Conservation (phyloP, 163 green algal species). For the Chlamydomonas reinhardtii region DNA sequence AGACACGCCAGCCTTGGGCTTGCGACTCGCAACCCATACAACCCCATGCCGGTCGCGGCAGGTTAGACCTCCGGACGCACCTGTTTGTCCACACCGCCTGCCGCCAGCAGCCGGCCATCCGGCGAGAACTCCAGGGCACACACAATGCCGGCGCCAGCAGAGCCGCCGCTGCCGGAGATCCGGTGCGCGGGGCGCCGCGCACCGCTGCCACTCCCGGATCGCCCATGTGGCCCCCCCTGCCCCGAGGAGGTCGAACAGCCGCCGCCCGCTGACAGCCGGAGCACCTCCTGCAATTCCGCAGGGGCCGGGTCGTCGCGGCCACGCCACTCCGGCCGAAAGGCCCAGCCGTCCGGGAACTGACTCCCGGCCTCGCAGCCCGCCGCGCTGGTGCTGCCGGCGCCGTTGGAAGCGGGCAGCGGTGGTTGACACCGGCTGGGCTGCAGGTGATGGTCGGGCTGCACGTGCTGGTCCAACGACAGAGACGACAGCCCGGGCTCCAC, state of each 20-base stretch:
- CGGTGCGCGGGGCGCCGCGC: too few species aligned
- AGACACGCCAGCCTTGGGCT: too few species aligned
- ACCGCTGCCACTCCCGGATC: neutral
- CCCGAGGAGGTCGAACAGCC: neutral
- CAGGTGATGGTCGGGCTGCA: too few species aligned
- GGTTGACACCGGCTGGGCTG: too few species aligned
- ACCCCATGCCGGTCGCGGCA: too few species aligned
- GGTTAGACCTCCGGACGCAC: too few species aligned
- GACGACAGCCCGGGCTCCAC: too few species aligned
- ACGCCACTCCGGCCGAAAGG: neutral
- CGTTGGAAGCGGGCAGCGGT: too few species aligned
- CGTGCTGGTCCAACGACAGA: too few species aligned
- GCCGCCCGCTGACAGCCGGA: slow-evolving; percentile 7
- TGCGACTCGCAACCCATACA: too few species aligned
- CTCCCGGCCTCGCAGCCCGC: neutral
- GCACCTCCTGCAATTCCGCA: slow-evolving; percentile 4
- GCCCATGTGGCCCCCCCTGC: neutral
- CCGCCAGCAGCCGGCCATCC: slow-evolving; percentile 66
- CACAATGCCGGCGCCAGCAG: slow-evolving; percentile 66
- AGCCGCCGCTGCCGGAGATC: neutral
- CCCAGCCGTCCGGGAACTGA: slow-evolving; percentile 6
- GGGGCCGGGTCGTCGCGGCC: neutral
- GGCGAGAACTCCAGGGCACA: slow-evolving; percentile 75
- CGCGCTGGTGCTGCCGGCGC: too few species aligned
- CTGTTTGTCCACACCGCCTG: slow-evolving; percentile 72